These are phyloP conservation scores for Colletotrichum cereale DNA, from an alignment of 2,329 filamentous ascomycete species.

Conservation along the genomic window DNA sequence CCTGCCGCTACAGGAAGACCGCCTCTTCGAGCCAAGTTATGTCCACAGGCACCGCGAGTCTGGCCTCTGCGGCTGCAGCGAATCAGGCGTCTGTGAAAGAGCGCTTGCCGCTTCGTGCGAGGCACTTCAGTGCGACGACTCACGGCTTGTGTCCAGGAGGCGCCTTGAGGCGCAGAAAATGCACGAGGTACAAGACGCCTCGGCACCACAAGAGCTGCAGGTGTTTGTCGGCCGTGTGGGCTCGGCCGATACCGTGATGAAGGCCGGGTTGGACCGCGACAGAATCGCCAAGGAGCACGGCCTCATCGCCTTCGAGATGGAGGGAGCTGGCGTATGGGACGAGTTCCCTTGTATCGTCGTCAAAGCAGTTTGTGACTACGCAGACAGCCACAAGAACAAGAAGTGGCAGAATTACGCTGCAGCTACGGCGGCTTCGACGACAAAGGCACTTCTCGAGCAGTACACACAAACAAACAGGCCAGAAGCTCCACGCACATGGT, in stretches of 20 bases:
- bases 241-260: conserved; percentile 50
- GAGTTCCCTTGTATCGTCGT: conserved; percentile 46
- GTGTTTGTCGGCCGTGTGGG: conserved; percentile 10
- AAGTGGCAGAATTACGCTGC: conserved; percentile 48
- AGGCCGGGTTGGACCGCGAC: conserved; percentile 33
- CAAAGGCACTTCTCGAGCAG: background rate
- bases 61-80: background rate
- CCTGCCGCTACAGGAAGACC: conserved; percentile 48
- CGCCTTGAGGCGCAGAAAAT: background rate
- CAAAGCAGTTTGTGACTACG: conserved; percentile 56
- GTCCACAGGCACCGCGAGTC: conserved; percentile 48
- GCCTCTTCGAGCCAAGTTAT: conserved; percentile 48
- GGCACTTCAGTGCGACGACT: conserved; percentile 45
- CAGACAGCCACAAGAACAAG: conserved; percentile 55
- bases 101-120: conserved; percentile 41
- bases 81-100: conserved; percentile 41
- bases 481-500: background rate
- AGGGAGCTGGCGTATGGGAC: conserved; percentile 17
- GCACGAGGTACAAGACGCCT: background rate
- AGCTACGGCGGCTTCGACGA: background rate
- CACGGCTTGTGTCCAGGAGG: background rate
- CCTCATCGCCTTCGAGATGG: conserved; percentile 26
- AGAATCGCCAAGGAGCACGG: background rate
- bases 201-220: background rate
- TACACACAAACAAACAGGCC: background rate